phyloP scores from a whole-genome alignment of 129 eudicot species.

The Flaveria trinervia region DNA sequence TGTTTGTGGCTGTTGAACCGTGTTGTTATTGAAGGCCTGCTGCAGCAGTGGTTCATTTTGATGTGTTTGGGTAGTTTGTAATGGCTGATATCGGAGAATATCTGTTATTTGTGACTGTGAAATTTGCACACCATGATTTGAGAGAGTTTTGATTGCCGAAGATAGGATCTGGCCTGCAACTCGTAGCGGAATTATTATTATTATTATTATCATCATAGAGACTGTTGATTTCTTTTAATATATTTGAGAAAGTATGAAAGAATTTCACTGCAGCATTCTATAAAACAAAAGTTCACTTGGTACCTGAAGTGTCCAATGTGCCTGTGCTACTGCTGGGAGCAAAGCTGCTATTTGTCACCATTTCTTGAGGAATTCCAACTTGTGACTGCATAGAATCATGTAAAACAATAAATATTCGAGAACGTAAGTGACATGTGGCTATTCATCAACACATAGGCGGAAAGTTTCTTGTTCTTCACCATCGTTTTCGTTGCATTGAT shows the following conservation, averaged over 20 bases:
- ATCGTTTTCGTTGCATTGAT: too few species aligned
- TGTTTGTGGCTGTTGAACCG: constrained; percentile 20
- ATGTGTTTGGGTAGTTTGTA: background rate
- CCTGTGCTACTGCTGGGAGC: constrained; percentile 11
- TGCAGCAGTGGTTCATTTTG: constrained; percentile 19
- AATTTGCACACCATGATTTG: constrained; percentile 15
- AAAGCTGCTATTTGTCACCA: constrained; percentile 14
- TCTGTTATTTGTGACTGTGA: constrained; percentile 1
- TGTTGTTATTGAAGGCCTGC: background rate
- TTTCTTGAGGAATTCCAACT: background rate
- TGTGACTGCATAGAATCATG: constrained; percentile 25
- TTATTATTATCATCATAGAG: background rate
- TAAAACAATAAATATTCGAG: background rate
- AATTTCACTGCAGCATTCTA: background rate
- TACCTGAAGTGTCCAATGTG: constrained; percentile 24
- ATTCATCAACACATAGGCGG: background rate
- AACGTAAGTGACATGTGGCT: background rate
- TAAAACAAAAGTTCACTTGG: constrained; percentile 1
- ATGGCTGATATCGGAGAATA: background rate
- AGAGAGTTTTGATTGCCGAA: background rate
- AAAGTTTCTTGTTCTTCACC: background rate
- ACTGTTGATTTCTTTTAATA: background rate
- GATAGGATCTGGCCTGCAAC: constrained; percentile 27
- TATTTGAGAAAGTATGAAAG: background rate
- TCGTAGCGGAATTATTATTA: background rate